Evolutionary conservation across 2,329 filamentous ascomycete species (phyloP).

Genomic region (Penicillium olsonii): DNA sequence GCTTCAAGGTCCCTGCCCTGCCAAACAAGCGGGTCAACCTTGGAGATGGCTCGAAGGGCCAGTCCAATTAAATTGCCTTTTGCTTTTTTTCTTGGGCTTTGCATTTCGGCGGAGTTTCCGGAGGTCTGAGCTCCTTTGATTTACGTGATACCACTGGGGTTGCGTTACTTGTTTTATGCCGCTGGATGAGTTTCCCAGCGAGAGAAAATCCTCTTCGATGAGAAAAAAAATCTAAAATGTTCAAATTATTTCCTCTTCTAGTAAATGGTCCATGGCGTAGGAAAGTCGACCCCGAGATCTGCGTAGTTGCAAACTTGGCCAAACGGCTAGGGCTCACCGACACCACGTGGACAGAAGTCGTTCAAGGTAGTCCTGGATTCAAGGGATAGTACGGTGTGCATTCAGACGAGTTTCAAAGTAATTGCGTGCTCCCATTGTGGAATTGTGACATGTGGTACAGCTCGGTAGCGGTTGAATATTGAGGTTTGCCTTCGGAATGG

Average conservation of each 20-base stretch:
- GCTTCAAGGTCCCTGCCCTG: constrained; percentile 80
- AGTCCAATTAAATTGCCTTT: constrained; percentile 31
- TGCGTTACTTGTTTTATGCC: constrained; percentile 9
- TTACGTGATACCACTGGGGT: constrained; percentile 23
- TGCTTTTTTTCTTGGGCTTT: constrained; percentile 12
- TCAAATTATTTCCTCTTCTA: neutral
- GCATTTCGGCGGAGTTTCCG: constrained; percentile 23
- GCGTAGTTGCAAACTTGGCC: neutral
- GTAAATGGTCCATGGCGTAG: neutral
- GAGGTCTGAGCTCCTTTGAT: constrained; percentile 11
- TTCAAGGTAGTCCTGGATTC: neutral
- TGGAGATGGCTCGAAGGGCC: constrained; percentile 58
- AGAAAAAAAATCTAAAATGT: neutral
- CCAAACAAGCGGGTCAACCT: constrained; percentile 74
- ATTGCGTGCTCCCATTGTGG: constrained; percentile 25
- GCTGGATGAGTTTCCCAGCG: neutral
- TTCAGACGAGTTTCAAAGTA: neutral
- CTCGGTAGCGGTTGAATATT: constrained; percentile 17
- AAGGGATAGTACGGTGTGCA: neutral
- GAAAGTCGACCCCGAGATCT: neutral
- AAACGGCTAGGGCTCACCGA: neutral
- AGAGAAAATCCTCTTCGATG: neutral
- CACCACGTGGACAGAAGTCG: neutral
- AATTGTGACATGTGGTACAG: constrained; percentile 26
- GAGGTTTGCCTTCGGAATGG: neutral